phyloP scores from a whole-genome alignment of 139 green algal species.

The Chloropicon primus region DNA sequence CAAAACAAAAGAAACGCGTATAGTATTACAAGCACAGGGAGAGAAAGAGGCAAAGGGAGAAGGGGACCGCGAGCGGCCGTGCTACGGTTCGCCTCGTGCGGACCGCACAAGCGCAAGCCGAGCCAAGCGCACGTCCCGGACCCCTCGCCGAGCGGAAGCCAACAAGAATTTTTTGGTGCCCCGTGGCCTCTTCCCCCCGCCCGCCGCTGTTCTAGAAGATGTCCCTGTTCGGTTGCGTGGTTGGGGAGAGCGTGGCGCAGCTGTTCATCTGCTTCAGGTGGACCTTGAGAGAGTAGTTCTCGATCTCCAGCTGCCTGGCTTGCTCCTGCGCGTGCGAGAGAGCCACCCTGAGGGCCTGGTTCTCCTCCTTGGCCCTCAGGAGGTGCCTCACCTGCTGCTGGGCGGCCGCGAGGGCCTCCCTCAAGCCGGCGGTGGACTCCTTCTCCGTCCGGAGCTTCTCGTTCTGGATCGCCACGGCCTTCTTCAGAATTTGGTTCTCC shows the following conservation, averaged over 20 bases:
- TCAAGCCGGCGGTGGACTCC: not conserved
- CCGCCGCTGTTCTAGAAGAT: too few species aligned
- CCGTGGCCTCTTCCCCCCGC: not conserved
- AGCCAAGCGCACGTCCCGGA: too few species aligned
- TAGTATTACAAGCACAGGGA: not conserved
- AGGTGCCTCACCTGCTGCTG: constrained; percentile 16
- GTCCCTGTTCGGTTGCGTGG: not conserved
- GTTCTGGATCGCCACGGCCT: constrained; percentile 67
- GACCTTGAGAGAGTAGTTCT: constrained; percentile 58
- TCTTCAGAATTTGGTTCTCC: constrained; percentile 64
- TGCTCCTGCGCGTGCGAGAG: constrained; percentile 45
- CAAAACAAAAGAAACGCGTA: too few species aligned
- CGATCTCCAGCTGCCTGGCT: constrained; percentile 45
- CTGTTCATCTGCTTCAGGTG: constrained; percentile 40
- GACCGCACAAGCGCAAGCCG: too few species aligned
- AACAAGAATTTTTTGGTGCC: too few species aligned
- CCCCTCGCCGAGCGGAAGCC: too few species aligned
- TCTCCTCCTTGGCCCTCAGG: constrained; percentile 12
- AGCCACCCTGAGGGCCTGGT: constrained; percentile 26
- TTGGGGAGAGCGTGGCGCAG: not conserved
- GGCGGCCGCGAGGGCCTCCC: constrained; percentile 6
- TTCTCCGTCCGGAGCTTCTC: not conserved
- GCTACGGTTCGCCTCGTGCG: not conserved
- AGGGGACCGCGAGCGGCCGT: not conserved
- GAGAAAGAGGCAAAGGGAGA: not conserved